Conservation (phyloP, 2,329 filamentous ascomycete genomes). For the Sordariomycetes sp. region DNA sequence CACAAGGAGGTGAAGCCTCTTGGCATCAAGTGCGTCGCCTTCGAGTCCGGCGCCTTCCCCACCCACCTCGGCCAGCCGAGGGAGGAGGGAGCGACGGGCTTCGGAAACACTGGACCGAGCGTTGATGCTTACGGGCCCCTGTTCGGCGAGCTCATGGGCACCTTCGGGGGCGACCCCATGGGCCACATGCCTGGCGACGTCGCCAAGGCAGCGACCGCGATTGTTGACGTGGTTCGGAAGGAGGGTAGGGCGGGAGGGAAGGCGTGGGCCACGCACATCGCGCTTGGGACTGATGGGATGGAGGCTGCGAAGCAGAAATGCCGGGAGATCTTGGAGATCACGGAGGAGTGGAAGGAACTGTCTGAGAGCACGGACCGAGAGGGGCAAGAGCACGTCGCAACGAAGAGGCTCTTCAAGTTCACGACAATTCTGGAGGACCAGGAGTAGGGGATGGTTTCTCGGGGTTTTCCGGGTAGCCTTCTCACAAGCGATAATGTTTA, state of each 20-base stretch:
- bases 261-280: constrained; percentile 14
- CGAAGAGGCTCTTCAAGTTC: constrained; percentile 1
- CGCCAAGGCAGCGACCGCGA: constrained; percentile 10
- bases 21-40: constrained; percentile 16
- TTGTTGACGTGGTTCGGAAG: constrained; percentile 16
- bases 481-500: no score
- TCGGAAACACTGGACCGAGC: constrained; percentile 6
- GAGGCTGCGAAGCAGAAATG: constrained; percentile 12
- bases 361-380: constrained; percentile 13
- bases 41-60: constrained; percentile 20
- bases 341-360: constrained; percentile 14
- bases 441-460: no score
- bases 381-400: neutral
- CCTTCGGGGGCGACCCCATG: constrained; percentile 12
- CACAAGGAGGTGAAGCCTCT: constrained; percentile 16
- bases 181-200: constrained; percentile 16
- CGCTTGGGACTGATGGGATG: constrained; percentile 19
- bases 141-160: constrained; percentile 10
- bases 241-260: constrained; percentile 14
- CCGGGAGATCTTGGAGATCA: constrained; percentile 10
- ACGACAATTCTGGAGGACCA: neutral
- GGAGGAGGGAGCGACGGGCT: constrained; percentile 7
- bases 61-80: constrained; percentile 17
- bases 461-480: no score
- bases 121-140: constrained; percentile 12